A percentile compares a stretch with the other conserved stretches of the same genome.
These are phyloP conservation scores for Teratosphaeriaceae sp. DNA, from an alignment of 2,329 filamentous ascomycete species.

Conservation along the genomic window DNA sequence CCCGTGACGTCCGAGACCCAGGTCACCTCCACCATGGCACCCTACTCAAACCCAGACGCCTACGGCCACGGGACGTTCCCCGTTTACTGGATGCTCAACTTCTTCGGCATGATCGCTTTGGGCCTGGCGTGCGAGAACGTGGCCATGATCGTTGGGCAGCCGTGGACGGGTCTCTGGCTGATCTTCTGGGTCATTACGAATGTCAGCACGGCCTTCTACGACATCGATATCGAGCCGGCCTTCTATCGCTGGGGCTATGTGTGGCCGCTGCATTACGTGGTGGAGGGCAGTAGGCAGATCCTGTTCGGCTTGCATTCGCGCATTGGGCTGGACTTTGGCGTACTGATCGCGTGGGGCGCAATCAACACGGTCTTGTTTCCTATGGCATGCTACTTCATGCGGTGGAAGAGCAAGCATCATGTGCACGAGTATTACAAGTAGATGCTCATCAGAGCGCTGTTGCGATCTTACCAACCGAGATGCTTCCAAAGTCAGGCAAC, in stretches of 20 bases:
- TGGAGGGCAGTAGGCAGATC: slow-evolving; percentile 53
- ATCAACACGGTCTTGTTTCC: slow-evolving; percentile 51
- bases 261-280: slow-evolving; percentile 57
- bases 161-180: slow-evolving; percentile 57
- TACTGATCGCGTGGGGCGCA: slow-evolving; percentile 53
- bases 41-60: slow-evolving; percentile 41
- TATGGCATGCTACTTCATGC: slow-evolving; percentile 37
- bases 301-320: slow-evolving; percentile 53
- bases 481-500: too few species aligned
- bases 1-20: slow-evolving; percentile 39
- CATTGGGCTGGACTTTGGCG: slow-evolving; percentile 55
- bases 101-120: slow-evolving; percentile 55
- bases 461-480: too few species aligned
- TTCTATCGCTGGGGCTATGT: slow-evolving; percentile 60
- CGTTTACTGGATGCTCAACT: slow-evolving; percentile 50
- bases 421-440: slow-evolving; percentile 28
- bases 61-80: slow-evolving; percentile 54
- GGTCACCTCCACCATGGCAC: slow-evolving; percentile 27
- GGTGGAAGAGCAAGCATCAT: slow-evolving; percentile 32
- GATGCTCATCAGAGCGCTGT: too few species aligned
- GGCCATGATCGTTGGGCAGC: slow-evolving; percentile 55
- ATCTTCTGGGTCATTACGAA: slow-evolving; percentile 65
- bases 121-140: slow-evolving; percentile 60
- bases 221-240: slow-evolving; percentile 49
- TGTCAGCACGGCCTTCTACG: slow-evolving; percentile 54